These are phyloP conservation scores for Mycena crocata DNA, from an alignment of 768 basidiomycete genomes.

Conservation along the genomic window DNA sequence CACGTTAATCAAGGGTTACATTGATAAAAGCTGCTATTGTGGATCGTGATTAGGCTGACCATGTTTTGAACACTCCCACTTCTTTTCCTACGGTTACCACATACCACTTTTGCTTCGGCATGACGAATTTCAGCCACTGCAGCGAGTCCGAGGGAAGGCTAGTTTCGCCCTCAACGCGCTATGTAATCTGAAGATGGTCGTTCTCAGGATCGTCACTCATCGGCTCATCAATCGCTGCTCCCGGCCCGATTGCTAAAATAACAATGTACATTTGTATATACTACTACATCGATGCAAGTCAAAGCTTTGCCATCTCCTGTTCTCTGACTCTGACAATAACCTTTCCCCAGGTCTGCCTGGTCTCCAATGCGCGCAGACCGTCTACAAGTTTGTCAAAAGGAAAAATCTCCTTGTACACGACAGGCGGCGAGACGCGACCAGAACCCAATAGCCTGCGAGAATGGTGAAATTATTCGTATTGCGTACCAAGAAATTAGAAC, in stretches of 20 bases:
- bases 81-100: slow-evolving; percentile 52
- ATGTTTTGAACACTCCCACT: slow-evolving; percentile 53
- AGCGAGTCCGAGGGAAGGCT: too few species aligned
- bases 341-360: slow-evolving; percentile 94
- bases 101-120: slow-evolving; percentile 55
- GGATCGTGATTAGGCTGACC: too few species aligned
- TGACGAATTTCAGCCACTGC: slow-evolving; percentile 30
- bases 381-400: slow-evolving; percentile 73
- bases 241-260: too few species aligned
- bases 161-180: too few species aligned
- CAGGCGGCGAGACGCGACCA: slow-evolving; percentile 68
- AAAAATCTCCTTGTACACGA: slow-evolving; percentile 77
- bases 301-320: slow-evolving; percentile 57
- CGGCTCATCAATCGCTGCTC: too few species aligned
- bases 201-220: too few species aligned
- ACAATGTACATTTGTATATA: too few species aligned
- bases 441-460: slow-evolving; percentile 72
- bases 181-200: too few species aligned
- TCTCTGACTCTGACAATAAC: slow-evolving; percentile 75
- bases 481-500: slow-evolving; percentile 38
- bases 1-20: not conserved
- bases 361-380: slow-evolving; percentile 82
- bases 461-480: not conserved
- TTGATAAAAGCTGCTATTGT: not conserved
- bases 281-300: too few species aligned